Conservation (phyloP, 495 filamentous ascomycete genomes). For the Mytilinidion resinicola region DNA sequence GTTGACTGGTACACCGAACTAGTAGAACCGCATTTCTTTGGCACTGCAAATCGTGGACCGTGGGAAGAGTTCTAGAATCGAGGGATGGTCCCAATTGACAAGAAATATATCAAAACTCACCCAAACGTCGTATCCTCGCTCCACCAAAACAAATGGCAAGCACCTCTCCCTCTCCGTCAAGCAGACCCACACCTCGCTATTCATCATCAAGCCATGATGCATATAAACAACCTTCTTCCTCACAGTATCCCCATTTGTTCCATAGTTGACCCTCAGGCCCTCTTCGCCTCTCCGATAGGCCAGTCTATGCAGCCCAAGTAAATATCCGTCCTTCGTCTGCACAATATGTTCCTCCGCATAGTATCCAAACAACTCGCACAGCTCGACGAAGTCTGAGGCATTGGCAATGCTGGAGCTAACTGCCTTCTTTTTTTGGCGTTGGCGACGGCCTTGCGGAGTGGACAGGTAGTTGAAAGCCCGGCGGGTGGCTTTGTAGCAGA, state of each 20-base stretch:
- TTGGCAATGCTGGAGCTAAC: conserved; percentile 47
- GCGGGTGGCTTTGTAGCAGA: conserved; percentile 78
- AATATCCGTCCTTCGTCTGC: conserved; percentile 88
- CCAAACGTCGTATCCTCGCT: conserved; percentile 95
- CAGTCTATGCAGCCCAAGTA: conserved; percentile 83
- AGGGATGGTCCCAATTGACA: background rate
- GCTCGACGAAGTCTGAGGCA: conserved; percentile 84
- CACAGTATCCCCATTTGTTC: conserved; percentile 46
- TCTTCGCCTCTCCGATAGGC: conserved; percentile 79
- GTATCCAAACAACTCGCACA: conserved; percentile 84
- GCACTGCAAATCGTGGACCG: background rate
- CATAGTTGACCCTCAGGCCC: conserved; percentile 62
- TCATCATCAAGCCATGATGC: conserved; percentile 96
- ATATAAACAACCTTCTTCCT: conserved; percentile 87
- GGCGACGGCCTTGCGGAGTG: conserved; percentile 58
- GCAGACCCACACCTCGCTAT: conserved; percentile 97
- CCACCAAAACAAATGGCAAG: conserved; percentile 83
- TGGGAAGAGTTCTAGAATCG: background rate
- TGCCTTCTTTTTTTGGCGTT: conserved; percentile 51
- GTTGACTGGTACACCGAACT: too few relatives aligned
- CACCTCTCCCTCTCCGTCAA: conserved; percentile 78
- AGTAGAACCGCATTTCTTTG: too few relatives aligned
- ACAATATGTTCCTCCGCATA: conserved; percentile 93
- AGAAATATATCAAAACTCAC: conserved; percentile 40
- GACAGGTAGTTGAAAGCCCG: conserved; percentile 74